These are phyloP conservation scores for Phytophthora capsici DNA, from an alignment of 352 stramenopile species.

Conservation along the genomic window DNA sequence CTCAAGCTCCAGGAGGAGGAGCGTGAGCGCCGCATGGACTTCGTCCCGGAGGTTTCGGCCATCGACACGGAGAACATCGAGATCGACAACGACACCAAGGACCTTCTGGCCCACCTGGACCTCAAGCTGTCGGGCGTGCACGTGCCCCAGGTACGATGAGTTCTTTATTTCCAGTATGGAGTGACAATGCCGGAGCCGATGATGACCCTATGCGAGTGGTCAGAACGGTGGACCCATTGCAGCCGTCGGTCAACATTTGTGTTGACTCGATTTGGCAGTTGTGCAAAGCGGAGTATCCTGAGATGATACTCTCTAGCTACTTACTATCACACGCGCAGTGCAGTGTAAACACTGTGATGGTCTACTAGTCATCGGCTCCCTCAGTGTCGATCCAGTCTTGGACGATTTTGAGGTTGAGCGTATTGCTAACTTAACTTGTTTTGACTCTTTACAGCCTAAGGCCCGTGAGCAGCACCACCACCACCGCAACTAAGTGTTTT, in stretches of 20 bases:
- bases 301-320: slow-evolving; percentile 1
- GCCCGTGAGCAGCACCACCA: slow-evolving; percentile 74
- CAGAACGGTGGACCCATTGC: slow-evolving; percentile 75
- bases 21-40: slow-evolving; percentile 99
- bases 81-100: slow-evolving; percentile 99
- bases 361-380: slow-evolving; percentile 52
- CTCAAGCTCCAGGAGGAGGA: slow-evolving; percentile 99
- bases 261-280: slow-evolving; percentile 5
- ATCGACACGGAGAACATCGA: slow-evolving; percentile 95
- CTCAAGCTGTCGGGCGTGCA: slow-evolving; percentile 92
- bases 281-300: slow-evolving; percentile 16
- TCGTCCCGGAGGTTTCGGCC: slow-evolving; percentile 98
- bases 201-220: slow-evolving; percentile 40
- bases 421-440: slow-evolving; percentile 16
- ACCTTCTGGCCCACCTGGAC: slow-evolving; percentile 97
- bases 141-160: slow-evolving; percentile 82
- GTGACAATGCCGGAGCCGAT: slow-evolving; percentile 86
- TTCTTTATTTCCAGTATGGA: slow-evolving; percentile 11
- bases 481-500: slow-evolving; percentile 76
- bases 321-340: slow-evolving; percentile 7
- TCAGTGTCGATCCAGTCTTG: slow-evolving; percentile 35
- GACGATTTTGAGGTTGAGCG: slow-evolving; percentile 49
- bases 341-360: slow-evolving; percentile 10
- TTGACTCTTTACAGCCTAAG: slow-evolving; percentile 60
- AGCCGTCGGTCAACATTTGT: slow-evolving; percentile 7